Evolutionary conservation across 352 stramenopile genomes (phyloP).

Genomic region (Thalassiosira hispida): DNA sequence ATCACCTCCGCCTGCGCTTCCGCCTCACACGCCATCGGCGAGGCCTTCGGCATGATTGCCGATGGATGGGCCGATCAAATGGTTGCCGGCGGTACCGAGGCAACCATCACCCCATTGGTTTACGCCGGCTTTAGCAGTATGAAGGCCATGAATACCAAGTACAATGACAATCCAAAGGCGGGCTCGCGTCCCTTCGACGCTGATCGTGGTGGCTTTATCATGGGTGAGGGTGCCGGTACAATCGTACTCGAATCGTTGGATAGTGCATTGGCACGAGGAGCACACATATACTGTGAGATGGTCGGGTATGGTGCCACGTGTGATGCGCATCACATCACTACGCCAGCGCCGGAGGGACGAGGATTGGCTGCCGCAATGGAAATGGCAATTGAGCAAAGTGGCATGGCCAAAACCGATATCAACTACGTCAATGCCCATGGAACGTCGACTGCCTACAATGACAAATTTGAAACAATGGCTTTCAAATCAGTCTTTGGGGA

Average conservation of each 20-base stretch:
- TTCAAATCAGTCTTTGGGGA: slow-evolving; percentile 92
- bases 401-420: slow-evolving; percentile 91
- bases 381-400: slow-evolving; percentile 84
- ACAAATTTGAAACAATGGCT: slow-evolving; percentile 97
- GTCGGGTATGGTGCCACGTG: slow-evolving; percentile 95
- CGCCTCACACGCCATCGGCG: slow-evolving; percentile 96
- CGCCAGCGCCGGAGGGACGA: slow-evolving; percentile 84
- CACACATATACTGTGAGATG: slow-evolving; percentile 91
- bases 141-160: slow-evolving; percentile 93
- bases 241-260: slow-evolving; percentile 89
- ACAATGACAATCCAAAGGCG: slow-evolving; percentile 91
- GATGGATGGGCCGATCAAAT: slow-evolving; percentile 82
- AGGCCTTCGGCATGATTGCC: slow-evolving; percentile 89
- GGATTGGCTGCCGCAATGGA: slow-evolving; percentile 87
- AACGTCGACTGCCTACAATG: slow-evolving; percentile 96
- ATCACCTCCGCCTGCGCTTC: slow-evolving; percentile 96
- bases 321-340: slow-evolving; percentile 95
- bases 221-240: slow-evolving; percentile 92
- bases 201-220: slow-evolving; percentile 95
- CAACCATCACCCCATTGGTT: slow-evolving; percentile 94
- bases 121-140: slow-evolving; percentile 95
- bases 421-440: slow-evolving; percentile 99
- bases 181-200: slow-evolving; percentile 96
- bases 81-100: slow-evolving; percentile 95
- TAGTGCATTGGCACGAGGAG: slow-evolving; percentile 92